These are phyloP conservation scores for Cladosporium halotolerans DNA, from an alignment of 2,329 filamentous ascomycete species.

Conservation along the genomic window DNA sequence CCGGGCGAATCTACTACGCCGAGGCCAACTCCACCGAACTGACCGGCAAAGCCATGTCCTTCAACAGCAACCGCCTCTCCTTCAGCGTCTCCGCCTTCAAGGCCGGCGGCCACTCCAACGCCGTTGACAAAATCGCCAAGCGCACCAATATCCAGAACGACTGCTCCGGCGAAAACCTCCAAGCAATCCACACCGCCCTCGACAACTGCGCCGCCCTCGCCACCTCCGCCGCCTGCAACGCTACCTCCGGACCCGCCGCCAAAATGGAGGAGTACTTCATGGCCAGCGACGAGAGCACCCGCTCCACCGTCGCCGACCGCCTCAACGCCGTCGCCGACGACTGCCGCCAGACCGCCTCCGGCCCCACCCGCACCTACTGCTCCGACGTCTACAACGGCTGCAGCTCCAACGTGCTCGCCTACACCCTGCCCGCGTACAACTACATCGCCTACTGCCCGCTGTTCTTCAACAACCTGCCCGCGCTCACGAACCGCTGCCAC, in stretches of 20 bases:
- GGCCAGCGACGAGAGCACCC: slow-evolving; percentile 41
- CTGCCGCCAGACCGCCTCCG: slow-evolving; percentile 47
- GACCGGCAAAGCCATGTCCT: slow-evolving; percentile 47
- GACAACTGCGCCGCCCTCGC: slow-evolving; percentile 51
- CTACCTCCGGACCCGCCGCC: slow-evolving; percentile 38
- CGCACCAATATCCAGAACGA: slow-evolving; percentile 49
- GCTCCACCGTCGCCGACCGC: slow-evolving; percentile 44
- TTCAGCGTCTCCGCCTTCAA: slow-evolving; percentile 51
- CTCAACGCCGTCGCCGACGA: slow-evolving; percentile 51
- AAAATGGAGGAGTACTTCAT: slow-evolving; percentile 48
- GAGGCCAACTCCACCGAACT: slow-evolving; percentile 48
- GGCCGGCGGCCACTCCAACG: slow-evolving; percentile 46
- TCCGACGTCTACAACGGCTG: slow-evolving; percentile 52
- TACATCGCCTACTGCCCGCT: slow-evolving; percentile 56
- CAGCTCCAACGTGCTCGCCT: slow-evolving; percentile 50
- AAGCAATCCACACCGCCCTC: slow-evolving; percentile 46
- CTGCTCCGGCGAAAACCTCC: slow-evolving; percentile 39
- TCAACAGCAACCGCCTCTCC: slow-evolving; percentile 53
- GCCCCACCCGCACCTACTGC: slow-evolving; percentile 53
- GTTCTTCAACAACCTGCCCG: slow-evolving; percentile 53
- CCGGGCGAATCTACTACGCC: slow-evolving; percentile 53
- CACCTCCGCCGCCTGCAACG: slow-evolving; percentile 46
- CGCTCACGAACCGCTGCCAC: slow-evolving; percentile 50
- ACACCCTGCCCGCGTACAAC: slow-evolving; percentile 45
- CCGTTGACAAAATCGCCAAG: slow-evolving; percentile 40